These are phyloP conservation scores for Stentor roeselii DNA, from an alignment of 73 alveolate species.

Conservation along the genomic window DNA sequence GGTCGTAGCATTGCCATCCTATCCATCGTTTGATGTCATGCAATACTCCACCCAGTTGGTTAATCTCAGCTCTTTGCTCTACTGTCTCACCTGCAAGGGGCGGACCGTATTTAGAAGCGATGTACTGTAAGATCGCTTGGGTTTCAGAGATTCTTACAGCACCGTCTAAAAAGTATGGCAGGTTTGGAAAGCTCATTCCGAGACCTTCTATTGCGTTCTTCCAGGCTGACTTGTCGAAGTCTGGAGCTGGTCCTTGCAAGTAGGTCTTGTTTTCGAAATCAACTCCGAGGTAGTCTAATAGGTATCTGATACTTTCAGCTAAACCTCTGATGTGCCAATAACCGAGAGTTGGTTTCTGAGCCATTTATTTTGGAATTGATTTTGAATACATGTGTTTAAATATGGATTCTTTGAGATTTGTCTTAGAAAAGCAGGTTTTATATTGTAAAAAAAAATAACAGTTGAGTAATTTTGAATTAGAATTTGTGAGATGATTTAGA, in stretches of 20 bases:
- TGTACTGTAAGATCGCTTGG: conserved; percentile 32
- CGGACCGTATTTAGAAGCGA: conserved; percentile 38
- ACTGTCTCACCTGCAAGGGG: conserved; percentile 30
- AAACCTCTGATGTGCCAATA: conserved; percentile 48
- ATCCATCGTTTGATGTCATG: neutral
- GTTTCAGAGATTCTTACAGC: conserved; percentile 33
- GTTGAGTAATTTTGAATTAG: too few relatives aligned
- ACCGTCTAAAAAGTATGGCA: conserved; percentile 44
- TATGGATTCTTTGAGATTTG: too few relatives aligned
- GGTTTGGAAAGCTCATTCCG: conserved; percentile 29
- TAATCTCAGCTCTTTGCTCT: conserved; percentile 20
- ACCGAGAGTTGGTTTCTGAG: conserved; percentile 30
- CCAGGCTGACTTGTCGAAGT: conserved; percentile 1
- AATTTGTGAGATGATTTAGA: too few relatives aligned
- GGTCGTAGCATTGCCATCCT: neutral
- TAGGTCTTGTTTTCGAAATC: conserved; percentile 30
- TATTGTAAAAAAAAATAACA: too few relatives aligned
- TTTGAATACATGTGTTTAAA: too few relatives aligned
- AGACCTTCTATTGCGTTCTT: conserved; percentile 26
- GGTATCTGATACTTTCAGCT: conserved; percentile 39
- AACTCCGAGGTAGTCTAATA: conserved; percentile 34
- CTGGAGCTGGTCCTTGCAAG: conserved; percentile 36
- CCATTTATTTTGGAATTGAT: too few relatives aligned
- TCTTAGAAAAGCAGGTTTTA: too few relatives aligned
- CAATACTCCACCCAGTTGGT: conserved; percentile 28